phyloP scores from a whole-genome alignment of 345 rosid species.

The Euphorbia peplus region DNA sequence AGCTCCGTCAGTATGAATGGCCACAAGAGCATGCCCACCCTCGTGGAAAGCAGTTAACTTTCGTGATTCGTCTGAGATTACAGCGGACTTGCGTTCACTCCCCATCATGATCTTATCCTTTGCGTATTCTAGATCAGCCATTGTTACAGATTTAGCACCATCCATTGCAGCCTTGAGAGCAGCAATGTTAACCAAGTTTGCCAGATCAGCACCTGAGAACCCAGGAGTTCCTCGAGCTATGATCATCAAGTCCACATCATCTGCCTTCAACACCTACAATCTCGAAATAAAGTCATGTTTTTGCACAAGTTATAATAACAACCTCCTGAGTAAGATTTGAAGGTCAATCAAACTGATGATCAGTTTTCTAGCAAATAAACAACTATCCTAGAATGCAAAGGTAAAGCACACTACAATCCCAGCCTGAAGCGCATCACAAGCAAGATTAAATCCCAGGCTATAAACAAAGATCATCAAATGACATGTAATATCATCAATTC shows the following conservation, averaged over 20 bases:
- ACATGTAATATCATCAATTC: background rate
- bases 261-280: conserved; percentile 74
- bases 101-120: conserved; percentile 98
- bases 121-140: conserved; percentile 87
- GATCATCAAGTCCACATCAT: conserved; percentile 90
- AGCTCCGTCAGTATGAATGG: conserved; percentile 85
- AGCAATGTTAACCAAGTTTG: conserved; percentile 80
- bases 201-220: conserved; percentile 96
- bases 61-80: conserved; percentile 75
- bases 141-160: conserved; percentile 82
- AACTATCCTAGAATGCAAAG: background rate
- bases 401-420: background rate
- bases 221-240: conserved; percentile 98
- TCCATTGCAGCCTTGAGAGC: conserved; percentile 98
- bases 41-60: conserved; percentile 88
- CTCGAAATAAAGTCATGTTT: conserved; percentile 8
- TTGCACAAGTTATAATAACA: background rate
- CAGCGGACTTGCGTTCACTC: conserved; percentile 93
- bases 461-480: background rate
- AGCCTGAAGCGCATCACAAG: background rate
- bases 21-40: conserved; percentile 98
- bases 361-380: background rate
- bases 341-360: background rate
- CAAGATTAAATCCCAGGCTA: background rate
- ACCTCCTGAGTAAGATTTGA: background rate